A percentile compares a stretch with the other conserved stretches of the same genome.
Conservation (phyloP, 1,284 basidiomycete genomes). For the Malassezia sympodialis region DNA sequence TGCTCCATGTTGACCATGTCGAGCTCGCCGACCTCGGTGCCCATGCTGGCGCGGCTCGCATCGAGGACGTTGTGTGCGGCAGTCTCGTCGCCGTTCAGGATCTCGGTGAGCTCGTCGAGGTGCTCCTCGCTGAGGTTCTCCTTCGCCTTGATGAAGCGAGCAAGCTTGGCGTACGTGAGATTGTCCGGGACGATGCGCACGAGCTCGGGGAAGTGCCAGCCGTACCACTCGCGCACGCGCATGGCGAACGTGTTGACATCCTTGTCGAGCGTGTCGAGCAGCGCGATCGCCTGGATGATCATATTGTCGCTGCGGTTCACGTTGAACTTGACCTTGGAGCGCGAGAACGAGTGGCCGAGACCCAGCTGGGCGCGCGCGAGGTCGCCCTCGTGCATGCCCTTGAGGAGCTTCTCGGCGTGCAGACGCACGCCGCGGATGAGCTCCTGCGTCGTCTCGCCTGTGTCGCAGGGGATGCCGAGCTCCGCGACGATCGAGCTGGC, state of each 20-base stretch:
- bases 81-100: constrained; percentile 77
- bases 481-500: constrained; percentile 71
- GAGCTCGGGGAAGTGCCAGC: constrained; percentile 99
- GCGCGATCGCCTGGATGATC: constrained; percentile 98
- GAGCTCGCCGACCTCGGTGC: constrained; percentile 77
- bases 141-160: constrained; percentile 84
- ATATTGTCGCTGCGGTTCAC: constrained; percentile 99
- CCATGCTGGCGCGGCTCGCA: constrained; percentile 88
- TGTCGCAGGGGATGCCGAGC: constrained; percentile 70
- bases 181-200: constrained; percentile 89
- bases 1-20: constrained; percentile 93
- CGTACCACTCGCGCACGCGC: constrained; percentile 98
- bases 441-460: constrained; percentile 75
- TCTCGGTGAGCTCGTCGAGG: constrained; percentile 66
- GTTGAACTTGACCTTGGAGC: constrained; percentile 92
- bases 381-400: constrained; percentile 76
- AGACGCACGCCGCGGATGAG: constrained; percentile 86
- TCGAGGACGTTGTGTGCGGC: constrained; percentile 88
- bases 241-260: constrained; percentile 98
- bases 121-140: constrained; percentile 56
- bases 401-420: constrained; percentile 80
- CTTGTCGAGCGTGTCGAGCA: constrained; percentile 98
- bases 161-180: constrained; percentile 80
- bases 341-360: constrained; percentile 92
- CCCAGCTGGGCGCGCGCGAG: constrained; percentile 77